Evolutionary conservation across 768 basidiomycete genomes (phyloP), one percentile per base, ranked within the genome.

Genomic region (Panaeolus cyanescens): DNA sequence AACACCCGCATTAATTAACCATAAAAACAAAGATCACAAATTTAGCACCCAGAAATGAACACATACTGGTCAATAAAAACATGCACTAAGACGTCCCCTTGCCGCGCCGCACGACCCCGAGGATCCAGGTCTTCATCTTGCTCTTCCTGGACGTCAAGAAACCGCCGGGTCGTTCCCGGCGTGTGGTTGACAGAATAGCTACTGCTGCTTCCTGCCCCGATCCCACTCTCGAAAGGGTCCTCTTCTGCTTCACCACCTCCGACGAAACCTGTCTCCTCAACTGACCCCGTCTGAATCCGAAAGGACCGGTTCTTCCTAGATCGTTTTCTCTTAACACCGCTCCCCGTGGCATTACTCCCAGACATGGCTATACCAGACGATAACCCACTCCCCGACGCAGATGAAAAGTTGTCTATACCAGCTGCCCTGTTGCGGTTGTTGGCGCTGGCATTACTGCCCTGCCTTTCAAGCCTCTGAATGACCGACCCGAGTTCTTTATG

Each of bases 61-160:
- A 64, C 56, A 63, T 28, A 87, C 85, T 87, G 85, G 68, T 88
- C 86, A 64, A 88, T 78, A 72, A 88, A 86, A 63, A 80, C 70
- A 66, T 80, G 80, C 30, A 80, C 70, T 40, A 78, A 67, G 8
- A 72, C 70, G 58, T 77, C 78, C 15, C 69, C 71, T 45, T 70
- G 68, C 53, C 65, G 67, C 22, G 74, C 71, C 33, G 70, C 60
- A 50, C 72, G 70, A 20, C 75, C 74, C 45, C 77, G 65, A n/a
- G 77, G 74, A 60, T 79, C 78, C 10, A 77, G 58, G 25, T 72
- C 71, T 32, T 71, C 71, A 15, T 73, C 71, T 31, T 72, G 72
- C 20, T 72, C 70, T 31, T 69, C 69, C 33, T 67, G 65, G 22
- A 59, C 61, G 19, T 60, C 62, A 25, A 33, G 59, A 50, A 39